Percentiles rank a stretch among this genome's conserved stretches.
Conservation (phyloP, 106 monocot species). For the Vanilla planifolia region DNA sequence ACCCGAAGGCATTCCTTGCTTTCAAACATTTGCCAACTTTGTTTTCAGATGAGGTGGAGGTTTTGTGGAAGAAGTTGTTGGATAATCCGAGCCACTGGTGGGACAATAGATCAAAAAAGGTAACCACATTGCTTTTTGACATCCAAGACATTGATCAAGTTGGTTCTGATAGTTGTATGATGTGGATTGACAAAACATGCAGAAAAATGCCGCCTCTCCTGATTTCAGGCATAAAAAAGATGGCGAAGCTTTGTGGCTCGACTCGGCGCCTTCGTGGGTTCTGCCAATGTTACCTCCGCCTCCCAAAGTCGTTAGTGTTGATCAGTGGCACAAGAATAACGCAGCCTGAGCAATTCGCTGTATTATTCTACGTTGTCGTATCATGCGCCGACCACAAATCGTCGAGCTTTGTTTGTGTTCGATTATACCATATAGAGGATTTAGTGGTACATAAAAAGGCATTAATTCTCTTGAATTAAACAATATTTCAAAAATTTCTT, state of each 20-base stretch:
- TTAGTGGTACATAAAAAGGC: too few species aligned
- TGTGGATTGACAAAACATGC: slow-evolving; percentile 5
- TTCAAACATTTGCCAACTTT: not conserved
- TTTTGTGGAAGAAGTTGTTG: slow-evolving; percentile 46
- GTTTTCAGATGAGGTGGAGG: slow-evolving; percentile 1
- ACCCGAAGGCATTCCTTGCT: too few species aligned
- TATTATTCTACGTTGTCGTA: too few species aligned
- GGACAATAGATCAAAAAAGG: slow-evolving; percentile 56
- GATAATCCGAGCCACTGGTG: slow-evolving; percentile 48
- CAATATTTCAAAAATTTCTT: too few species aligned
- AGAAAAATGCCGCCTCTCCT: slow-evolving; percentile 42
- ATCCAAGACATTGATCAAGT: not conserved
- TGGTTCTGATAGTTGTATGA: not conserved
- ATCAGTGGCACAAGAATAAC: too few species aligned
- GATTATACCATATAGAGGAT: too few species aligned
- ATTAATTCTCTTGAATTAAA: too few species aligned
- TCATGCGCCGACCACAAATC: too few species aligned
- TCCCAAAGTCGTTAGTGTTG: not conserved
- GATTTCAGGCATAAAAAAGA: slow-evolving; percentile 54
- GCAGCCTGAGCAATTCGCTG: too few species aligned
- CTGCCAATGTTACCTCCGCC: slow-evolving; percentile 5
- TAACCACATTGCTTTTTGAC: slow-evolving; percentile 4
- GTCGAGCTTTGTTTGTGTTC: too few species aligned
- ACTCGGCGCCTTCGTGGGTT: slow-evolving; percentile 35
- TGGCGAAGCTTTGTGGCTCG: slow-evolving; percentile 41